Conservation (phyloP, 1,284 basidiomycete genomes). For the Tilletia caries region DNA sequence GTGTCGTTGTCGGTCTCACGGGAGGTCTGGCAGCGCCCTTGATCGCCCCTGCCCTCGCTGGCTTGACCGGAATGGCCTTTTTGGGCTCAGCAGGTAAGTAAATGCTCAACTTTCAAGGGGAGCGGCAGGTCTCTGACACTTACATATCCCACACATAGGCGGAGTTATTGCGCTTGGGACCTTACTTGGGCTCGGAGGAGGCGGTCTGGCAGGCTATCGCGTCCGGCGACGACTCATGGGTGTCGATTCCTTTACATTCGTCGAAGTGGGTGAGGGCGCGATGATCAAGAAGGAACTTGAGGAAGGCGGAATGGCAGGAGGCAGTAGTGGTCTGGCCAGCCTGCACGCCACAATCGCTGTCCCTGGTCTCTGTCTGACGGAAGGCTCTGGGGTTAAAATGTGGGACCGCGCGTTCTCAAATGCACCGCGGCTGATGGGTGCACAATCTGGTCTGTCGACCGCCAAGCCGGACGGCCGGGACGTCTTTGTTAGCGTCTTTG, state of each 20-base stretch:
- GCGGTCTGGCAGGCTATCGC: constrained; percentile 44
- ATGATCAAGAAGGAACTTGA: constrained; percentile 2
- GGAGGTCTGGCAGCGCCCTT: constrained; percentile 46
- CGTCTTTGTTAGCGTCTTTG: constrained; percentile 37
- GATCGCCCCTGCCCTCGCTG: constrained; percentile 41
- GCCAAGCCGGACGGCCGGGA: constrained; percentile 31
- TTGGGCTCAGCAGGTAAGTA: constrained; percentile 27
- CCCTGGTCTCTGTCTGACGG: constrained; percentile 37
- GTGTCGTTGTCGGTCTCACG: constrained; percentile 39
- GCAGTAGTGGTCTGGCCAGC: constrained; percentile 36
- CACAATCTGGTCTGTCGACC: neutral
- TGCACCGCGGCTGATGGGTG: neutral
- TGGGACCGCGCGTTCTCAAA: constrained; percentile 30
- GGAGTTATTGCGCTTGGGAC: constrained; percentile 47
- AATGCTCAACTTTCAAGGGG: too few relatives aligned
- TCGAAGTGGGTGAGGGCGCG: constrained; percentile 23
- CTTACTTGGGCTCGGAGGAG: constrained; percentile 43
- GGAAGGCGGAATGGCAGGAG: constrained; percentile 30
- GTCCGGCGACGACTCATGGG: constrained; percentile 39
- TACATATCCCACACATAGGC: constrained; percentile 14
- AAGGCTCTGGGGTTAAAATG: constrained; percentile 28
- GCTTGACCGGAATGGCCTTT: constrained; percentile 41
- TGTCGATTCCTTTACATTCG: constrained; percentile 33
- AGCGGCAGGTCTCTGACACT: too few relatives aligned
- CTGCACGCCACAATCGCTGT: constrained; percentile 45